Base-by-base conservation (phyloP, 768 basidiomycete species). In the Tubosaeta sp. region DNA sequence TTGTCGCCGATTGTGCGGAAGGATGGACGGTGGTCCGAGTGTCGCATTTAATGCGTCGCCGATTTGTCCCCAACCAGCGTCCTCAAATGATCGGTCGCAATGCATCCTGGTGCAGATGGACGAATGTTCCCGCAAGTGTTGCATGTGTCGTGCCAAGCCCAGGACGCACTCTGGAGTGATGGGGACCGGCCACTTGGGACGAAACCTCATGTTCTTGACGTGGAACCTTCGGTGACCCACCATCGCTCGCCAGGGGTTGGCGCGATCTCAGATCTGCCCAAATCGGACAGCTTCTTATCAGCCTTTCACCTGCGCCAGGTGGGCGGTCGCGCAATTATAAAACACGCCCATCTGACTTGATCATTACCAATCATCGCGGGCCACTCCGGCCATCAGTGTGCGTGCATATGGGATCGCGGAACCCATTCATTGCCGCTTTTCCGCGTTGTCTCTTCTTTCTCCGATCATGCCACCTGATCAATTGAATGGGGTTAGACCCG, bases 171-270 rank as follows among this genome's bases (percentile, higher is more conserved):
- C 22, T 16, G 39, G 6, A 19, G 27, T 31, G 43, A 43, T 27
- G 29, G 43, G 16, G n/a, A 42, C 51, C 43, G 42, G 42, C 47
- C 52, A 17, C 52, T 39, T 48, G 50, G 48, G 29, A 25, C 55
- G 22, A 22, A 22, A 12, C 68, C 56, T 63, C 61, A 55, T 66
- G 65, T 60, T 57, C 57, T 62, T 54, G 58, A 56, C 65, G 54
- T 65, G 63, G 52, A 43, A 19, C 37, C 54, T 49, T 59, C 53
- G 54, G 59, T 34, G 52, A 55, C 52, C 57, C 59, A 61, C 64
- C 22, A 26, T 13, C 58, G 51, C 29, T 29, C 29, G 29, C 29
- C 29, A 57, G 62, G 65, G 48, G 50, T 29, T 45, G 31, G 17
- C 25, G 17, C 8, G 33, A 67, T 67, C 66, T 67, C 32, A 67